These are phyloP conservation scores for Oryza meyeriana DNA, from an alignment of 176 grass and related monocot genomes.

Conservation along the genomic window DNA sequence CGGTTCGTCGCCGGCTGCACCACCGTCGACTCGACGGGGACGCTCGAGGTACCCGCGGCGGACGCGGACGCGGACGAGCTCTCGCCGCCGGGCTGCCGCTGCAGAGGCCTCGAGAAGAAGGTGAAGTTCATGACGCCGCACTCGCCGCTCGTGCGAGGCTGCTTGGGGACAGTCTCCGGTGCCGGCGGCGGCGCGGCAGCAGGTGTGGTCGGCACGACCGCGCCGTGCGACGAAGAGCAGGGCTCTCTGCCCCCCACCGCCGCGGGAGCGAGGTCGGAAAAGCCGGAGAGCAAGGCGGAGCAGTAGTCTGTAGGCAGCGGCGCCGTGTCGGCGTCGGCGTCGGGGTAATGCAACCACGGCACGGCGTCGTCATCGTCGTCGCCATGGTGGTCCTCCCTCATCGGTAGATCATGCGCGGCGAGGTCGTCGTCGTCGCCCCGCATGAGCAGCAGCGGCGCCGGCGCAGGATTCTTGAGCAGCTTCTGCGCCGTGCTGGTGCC, in stretches of 20 bases:
- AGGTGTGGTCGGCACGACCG: background rate
- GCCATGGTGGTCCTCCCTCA: background rate
- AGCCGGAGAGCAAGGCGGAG: constrained; percentile 22
- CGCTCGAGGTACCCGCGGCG: background rate
- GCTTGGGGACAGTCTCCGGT: background rate
- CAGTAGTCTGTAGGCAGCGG: constrained; percentile 40
- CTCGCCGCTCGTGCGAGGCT: background rate
- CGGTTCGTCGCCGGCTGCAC: constrained; percentile 35
- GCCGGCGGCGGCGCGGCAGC: background rate
- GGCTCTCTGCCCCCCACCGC: background rate
- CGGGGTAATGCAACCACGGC: constrained; percentile 51
- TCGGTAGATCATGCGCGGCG: background rate
- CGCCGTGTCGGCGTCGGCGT: constrained; percentile 30
- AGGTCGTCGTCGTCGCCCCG: background rate
- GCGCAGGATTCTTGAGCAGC: constrained; percentile 28
- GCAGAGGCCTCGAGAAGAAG: constrained; percentile 48
- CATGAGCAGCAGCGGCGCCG: too few species aligned
- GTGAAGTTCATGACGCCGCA: constrained; percentile 50
- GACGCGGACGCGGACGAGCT: background rate
- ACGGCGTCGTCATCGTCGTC: constrained; percentile 4
- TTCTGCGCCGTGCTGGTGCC: constrained; percentile 4
- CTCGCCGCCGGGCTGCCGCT: background rate
- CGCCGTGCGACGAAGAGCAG: background rate
- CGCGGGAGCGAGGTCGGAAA: background rate
- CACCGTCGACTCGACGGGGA: constrained; percentile 33